Evolutionary conservation across 2,329 filamentous ascomycete species (phyloP), one percentile per base, ranked within the genome.

Genomic region (Domatiomyces globalis): DNA sequence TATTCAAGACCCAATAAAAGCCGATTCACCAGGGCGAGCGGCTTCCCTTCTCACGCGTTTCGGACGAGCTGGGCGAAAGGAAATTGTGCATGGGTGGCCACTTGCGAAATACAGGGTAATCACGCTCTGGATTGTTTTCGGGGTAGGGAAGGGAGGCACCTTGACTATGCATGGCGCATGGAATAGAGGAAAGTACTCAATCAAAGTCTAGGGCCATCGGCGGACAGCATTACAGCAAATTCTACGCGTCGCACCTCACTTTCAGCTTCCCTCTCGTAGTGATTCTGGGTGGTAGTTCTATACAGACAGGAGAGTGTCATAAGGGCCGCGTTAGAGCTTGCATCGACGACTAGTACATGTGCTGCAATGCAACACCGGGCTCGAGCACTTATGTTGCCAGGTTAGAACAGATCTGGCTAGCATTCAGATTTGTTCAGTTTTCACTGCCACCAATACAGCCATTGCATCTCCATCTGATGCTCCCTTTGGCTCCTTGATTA

Each of bases 1-100:
- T 98, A 49, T 98, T 96, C 81, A 98, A 98, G 79, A 98, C 92
- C 43, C 90, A 95, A 80, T 96, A 52, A 55, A 25, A 46, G 22
- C 43, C 7, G 5, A 27, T n/a, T 20, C 10, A 12, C 25, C 5
- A n/a, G 17, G 27, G 25, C 33, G 25, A 18, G n/a, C 19, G 43
- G 18, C 43, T 12, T 45, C 10, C 15, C 15, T 12, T 22, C n/a
- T 20, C 19, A 19, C 43, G 15, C 17, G 19, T 27, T 20, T 45
- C n/a, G 18, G 43, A 4, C 12, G 17, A 5, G 10, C 33, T 15
- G 15, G 15, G 33, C 33, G 15, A 7, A 10, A 39, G 12, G 33
- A 39, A 15, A 39, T 39, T 15, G 33, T 10, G 9, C 33, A 15
- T 39, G 12, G 33, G 33, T 15, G 9, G 33, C 12, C 33, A 39